Percentiles rank a stretch among this genome's conserved stretches.
These are phyloP conservation scores for Penicillium steckii DNA, from an alignment of 495 filamentous ascomycete genomes.

Conservation along the genomic window DNA sequence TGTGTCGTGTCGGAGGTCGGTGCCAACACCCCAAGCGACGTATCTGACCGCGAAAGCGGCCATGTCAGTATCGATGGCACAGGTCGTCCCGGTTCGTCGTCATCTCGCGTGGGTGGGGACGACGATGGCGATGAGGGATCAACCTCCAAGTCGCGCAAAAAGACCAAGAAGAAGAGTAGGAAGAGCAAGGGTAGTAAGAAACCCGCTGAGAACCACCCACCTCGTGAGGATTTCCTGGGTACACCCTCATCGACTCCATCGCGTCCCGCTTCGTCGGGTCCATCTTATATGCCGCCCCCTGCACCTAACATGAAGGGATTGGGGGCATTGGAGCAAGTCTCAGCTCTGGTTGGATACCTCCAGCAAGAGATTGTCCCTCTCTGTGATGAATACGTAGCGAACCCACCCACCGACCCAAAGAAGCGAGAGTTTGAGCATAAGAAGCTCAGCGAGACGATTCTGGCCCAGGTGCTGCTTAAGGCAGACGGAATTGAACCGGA, in stretches of 20 bases:
- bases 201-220: slow-evolving; percentile 22
- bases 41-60: slow-evolving; percentile 42
- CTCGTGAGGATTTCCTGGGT: slow-evolving; percentile 9
- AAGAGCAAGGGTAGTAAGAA: slow-evolving; percentile 40
- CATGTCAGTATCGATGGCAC: slow-evolving; percentile 7
- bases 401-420: slow-evolving; percentile 68
- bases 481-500: slow-evolving; percentile 79
- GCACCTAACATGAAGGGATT: slow-evolving; percentile 38
- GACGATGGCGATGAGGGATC: slow-evolving; percentile 24
- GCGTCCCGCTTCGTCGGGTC: slow-evolving; percentile 23
- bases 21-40: slow-evolving; percentile 49
- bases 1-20: slow-evolving; percentile 59
- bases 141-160: slow-evolving; percentile 23
- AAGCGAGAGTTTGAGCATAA: slow-evolving; percentile 75
- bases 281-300: slow-evolving; percentile 25
- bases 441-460: slow-evolving; percentile 76
- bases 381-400: slow-evolving; percentile 59
- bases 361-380: slow-evolving; percentile 63
- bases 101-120: slow-evolving; percentile 26
- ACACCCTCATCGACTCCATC: slow-evolving; percentile 17
- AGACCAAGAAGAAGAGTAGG: slow-evolving; percentile 40
- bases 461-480: slow-evolving; percentile 82
- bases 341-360: slow-evolving; percentile 65
- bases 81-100: slow-evolving; percentile 14
- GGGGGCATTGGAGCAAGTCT: slow-evolving; percentile 67